Conservation (phyloP, 257 asterid species). For the Nicotiana knightiana region DNA sequence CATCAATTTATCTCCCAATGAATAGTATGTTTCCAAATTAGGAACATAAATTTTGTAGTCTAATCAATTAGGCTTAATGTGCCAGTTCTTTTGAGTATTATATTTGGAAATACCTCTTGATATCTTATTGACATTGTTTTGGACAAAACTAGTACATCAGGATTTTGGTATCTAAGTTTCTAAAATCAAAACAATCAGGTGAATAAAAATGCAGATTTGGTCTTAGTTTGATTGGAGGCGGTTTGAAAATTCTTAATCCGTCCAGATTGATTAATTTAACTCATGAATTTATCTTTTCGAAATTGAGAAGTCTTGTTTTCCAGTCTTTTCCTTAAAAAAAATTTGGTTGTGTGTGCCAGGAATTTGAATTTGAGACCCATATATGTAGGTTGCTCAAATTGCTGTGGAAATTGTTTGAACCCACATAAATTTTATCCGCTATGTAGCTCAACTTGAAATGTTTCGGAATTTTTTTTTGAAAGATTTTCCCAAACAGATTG, state of each 20-base stretch:
- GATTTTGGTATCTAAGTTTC: conserved; percentile 1
- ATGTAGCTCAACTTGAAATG: background rate
- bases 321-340: background rate
- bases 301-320: background rate
- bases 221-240: background rate
- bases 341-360: background rate
- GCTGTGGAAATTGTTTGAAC: background rate
- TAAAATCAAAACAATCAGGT: background rate
- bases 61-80: background rate
- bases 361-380: background rate
- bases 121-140: background rate
- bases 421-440: background rate
- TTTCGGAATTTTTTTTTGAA: background rate
- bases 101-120: background rate
- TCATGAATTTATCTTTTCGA: background rate
- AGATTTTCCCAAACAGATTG: background rate
- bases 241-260: background rate
- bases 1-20: background rate
- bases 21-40: background rate
- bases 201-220: background rate
- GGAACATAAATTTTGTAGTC: background rate
- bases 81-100: background rate
- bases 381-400: background rate
- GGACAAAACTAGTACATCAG: background rate
- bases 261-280: background rate